Evolutionary conservation across 108 stramenopile genomes (phyloP), one percentile per base, ranked within the genome.

Genomic region (Stephanodiscus minutulus): DNA sequence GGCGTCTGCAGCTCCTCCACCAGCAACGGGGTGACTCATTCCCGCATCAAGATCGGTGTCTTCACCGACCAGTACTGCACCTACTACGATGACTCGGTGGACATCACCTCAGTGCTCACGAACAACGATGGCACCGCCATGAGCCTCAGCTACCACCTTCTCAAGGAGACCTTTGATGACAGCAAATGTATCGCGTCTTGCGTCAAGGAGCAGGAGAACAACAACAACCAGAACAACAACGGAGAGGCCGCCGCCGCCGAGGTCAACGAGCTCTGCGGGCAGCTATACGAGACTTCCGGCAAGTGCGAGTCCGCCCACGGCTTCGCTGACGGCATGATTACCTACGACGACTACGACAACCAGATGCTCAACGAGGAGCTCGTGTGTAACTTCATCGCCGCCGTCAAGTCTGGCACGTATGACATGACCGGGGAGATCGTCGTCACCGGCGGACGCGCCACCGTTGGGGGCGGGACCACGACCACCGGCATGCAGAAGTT

Each of bases 31-130:
- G 3, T 6, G 35, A 6, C 3, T 3, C 7, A 39, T 1, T 65
- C 65, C 77, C 89, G 91, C 66, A 92, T 95, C 79, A 92, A 92
- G 77, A 92, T 95, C 77, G 93, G 89, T 77, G 81, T 95, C 56
- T 95, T 92, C 63, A 76, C 78, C 12, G 93, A 95, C 67, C 77
- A 91, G 64, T 22, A 89, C 13, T 95, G 93, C 78, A 72, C 68
- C 52, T 46, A 65, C 36, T 74, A 66, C 25, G 88, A 89, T 33
- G 68, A 86, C 35, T 66, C 52, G 73, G 83, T 77, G 71, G 87
- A 89, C 61, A 81, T 92, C 49, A 87, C 91, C 39, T 82, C 85
- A 66, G 89, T 88, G 81, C 77, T 95, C 50, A 66, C 68, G 68
- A 70, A 74, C 50, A 84, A 89, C 24, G 64, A 87, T 39, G 65